These are phyloP conservation scores for Dryadomyces quercus-mongolicae DNA, from an alignment of 2,329 filamentous ascomycete genomes.

Conservation along the genomic window DNA sequence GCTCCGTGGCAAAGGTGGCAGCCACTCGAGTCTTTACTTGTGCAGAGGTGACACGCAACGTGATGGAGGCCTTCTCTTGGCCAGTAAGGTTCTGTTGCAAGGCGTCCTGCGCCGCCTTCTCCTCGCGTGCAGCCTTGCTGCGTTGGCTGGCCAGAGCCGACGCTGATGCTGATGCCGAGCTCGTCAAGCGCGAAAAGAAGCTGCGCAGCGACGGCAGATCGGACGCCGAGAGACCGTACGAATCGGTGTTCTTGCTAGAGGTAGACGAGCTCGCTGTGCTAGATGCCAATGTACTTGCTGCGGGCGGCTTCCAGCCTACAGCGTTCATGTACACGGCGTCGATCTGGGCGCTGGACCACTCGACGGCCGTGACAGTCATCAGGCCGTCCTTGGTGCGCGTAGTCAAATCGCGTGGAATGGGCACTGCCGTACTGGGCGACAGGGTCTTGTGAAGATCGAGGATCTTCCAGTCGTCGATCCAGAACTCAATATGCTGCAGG, in stretches of 20 bases:
- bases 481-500: conserved; percentile 75
- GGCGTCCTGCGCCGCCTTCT: conserved; percentile 47
- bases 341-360: conserved; percentile 80
- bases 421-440: conserved; percentile 61
- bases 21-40: conserved; percentile 66
- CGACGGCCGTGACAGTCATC: conserved; percentile 75
- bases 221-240: conserved; percentile 34
- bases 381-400: conserved; percentile 74
- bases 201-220: conserved; percentile 55
- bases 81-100: conserved; percentile 62
- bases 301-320: conserved; percentile 66
- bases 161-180: conserved; percentile 19
- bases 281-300: conserved; percentile 18
- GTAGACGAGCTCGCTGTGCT: background rate
- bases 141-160: conserved; percentile 37
- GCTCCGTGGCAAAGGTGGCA: conserved; percentile 63
- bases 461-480: conserved; percentile 77
- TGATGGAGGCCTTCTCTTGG: conserved; percentile 65
- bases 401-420: conserved; percentile 67
- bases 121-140: conserved; percentile 48
- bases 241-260: conserved; percentile 29
- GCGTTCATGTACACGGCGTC: conserved; percentile 82
- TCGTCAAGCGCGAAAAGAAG: conserved; percentile 69
- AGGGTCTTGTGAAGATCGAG: conserved; percentile 72
- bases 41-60: conserved; percentile 78